These are phyloP conservation scores for Protea cynaroides DNA, from an alignment of 164 flowering plant genomes.

Conservation along the genomic window DNA sequence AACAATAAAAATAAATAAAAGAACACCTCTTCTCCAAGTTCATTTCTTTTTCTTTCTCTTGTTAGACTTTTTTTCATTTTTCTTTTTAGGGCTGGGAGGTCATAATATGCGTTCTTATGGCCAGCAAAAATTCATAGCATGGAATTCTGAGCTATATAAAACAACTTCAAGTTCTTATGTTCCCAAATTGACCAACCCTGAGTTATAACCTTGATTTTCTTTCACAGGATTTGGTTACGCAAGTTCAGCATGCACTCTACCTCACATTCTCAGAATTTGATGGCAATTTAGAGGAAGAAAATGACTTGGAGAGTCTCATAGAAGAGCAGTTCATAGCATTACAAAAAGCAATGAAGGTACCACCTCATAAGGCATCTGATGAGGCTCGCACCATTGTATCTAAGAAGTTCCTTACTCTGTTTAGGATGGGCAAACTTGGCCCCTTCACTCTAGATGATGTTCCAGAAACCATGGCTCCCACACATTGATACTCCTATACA, in stretches of 20 bases:
- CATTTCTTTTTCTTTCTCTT: too few species aligned
- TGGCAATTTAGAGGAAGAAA: constrained; percentile 68
- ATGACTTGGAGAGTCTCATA: constrained; percentile 63
- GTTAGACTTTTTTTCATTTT: too few species aligned
- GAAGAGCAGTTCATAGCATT: constrained; percentile 70
- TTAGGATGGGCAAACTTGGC: constrained; percentile 85
- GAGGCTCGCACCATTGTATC: constrained; percentile 80
- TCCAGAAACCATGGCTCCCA: constrained; percentile 24
- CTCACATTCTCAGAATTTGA: constrained; percentile 49
- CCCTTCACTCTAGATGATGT: constrained; percentile 82
- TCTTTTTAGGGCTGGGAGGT: too few species aligned
- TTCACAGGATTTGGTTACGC: constrained; percentile 57
- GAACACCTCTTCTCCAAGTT: too few species aligned
- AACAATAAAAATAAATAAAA: too few species aligned
- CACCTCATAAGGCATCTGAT: constrained; percentile 57
- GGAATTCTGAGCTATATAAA: too few species aligned
- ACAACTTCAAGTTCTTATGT: neutral
- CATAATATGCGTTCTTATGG: too few species aligned
- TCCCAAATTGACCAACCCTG: too few species aligned
- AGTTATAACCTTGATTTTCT: neutral
- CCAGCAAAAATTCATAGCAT: too few species aligned
- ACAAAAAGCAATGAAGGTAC: constrained; percentile 69
- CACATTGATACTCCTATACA: constrained; percentile 1
- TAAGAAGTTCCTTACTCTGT: constrained; percentile 76
- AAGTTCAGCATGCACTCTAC: constrained; percentile 66